Conservation (phyloP, 192 early-diverging fungal genomes). For the Lunasporangiospora selenospora region DNA sequence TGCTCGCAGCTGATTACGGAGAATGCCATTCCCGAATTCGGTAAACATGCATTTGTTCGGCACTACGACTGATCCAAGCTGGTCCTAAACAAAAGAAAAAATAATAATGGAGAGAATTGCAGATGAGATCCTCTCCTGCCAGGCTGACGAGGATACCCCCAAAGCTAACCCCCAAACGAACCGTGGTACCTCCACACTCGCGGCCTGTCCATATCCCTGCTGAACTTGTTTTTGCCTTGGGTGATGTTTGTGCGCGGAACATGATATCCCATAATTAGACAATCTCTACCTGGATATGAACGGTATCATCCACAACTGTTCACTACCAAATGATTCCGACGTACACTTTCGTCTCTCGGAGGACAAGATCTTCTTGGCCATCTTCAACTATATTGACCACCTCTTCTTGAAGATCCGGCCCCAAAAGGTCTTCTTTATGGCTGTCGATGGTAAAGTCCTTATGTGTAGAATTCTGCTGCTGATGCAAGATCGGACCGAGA, state of each 20-base stretch:
- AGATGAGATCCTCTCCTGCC: no score
- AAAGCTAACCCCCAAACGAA: no score
- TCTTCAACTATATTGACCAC: conserved; percentile 97
- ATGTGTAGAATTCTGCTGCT: no score
- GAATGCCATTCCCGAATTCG: conserved; percentile 94
- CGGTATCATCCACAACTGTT: conserved; percentile 98
- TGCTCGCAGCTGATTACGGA: conserved; percentile 90
- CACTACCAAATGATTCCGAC: conserved; percentile 91
- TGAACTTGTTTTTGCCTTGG: background rate
- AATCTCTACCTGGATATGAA: conserved; percentile 99
- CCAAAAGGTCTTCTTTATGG: conserved; percentile 93
- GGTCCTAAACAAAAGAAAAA: no score
- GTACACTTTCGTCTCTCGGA: conserved; percentile 89
- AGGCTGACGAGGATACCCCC: no score
- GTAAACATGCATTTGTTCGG: conserved; percentile 51
- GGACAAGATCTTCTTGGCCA: conserved; percentile 90
- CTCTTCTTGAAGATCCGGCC: conserved; percentile 93
- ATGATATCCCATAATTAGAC: conserved; percentile 66
- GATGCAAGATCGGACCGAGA: no score
- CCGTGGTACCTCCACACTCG: no score
- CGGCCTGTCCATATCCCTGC: no score
- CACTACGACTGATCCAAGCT: no score
- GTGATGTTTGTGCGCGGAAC: background rate
- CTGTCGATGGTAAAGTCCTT: conserved; percentile 73
- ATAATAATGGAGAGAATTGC: no score